phyloP scores from a whole-genome alignment of 1,284 basidiomycete genomes.

The Ustilago hordei region DNA sequence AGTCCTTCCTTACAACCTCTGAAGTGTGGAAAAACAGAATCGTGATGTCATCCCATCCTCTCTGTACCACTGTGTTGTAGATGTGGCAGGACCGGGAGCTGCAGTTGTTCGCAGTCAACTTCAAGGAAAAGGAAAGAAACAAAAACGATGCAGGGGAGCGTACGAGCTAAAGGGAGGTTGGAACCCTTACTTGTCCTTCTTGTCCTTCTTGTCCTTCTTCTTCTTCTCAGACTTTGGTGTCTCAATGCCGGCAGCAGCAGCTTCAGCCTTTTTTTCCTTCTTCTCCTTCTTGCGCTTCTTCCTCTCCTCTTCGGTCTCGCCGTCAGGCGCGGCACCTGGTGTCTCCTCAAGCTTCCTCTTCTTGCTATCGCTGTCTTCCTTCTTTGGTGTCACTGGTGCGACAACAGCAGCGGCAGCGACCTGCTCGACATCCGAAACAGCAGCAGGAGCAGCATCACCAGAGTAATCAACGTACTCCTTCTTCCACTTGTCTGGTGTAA shows the following conservation, averaged over 20 bases:
- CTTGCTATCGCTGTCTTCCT: conserved; percentile 65
- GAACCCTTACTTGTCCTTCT: conserved; percentile 16
- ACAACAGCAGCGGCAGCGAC: conserved; percentile 45
- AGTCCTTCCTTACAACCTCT: conserved; percentile 28
- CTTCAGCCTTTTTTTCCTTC: conserved; percentile 65
- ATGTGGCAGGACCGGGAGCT: conserved; percentile 41
- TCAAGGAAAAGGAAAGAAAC: background rate
- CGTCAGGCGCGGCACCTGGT: conserved; percentile 45
- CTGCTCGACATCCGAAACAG: conserved; percentile 37
- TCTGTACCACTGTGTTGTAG: conserved; percentile 21
- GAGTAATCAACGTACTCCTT: conserved; percentile 92
- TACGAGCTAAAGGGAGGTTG: background rate
- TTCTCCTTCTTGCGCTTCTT: conserved; percentile 69
- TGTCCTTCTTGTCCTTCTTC: conserved; percentile 63
- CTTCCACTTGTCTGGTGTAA: conserved; percentile 91
- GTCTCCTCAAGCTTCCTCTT: conserved; percentile 71
- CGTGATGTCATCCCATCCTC: conserved; percentile 31
- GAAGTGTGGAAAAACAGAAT: background rate
- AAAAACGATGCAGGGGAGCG: conserved; percentile 1
- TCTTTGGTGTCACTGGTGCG: conserved; percentile 38
- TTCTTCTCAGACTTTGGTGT: conserved; percentile 59
- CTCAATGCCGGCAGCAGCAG: conserved; percentile 49
- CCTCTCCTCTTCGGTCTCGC: conserved; percentile 66
- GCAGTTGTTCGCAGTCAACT: conserved; percentile 13
- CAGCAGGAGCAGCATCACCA: conserved; percentile 68